phyloP scores from a whole-genome alignment of 805 yeast genomes.

The Metschnikowia noctiluminum region DNA sequence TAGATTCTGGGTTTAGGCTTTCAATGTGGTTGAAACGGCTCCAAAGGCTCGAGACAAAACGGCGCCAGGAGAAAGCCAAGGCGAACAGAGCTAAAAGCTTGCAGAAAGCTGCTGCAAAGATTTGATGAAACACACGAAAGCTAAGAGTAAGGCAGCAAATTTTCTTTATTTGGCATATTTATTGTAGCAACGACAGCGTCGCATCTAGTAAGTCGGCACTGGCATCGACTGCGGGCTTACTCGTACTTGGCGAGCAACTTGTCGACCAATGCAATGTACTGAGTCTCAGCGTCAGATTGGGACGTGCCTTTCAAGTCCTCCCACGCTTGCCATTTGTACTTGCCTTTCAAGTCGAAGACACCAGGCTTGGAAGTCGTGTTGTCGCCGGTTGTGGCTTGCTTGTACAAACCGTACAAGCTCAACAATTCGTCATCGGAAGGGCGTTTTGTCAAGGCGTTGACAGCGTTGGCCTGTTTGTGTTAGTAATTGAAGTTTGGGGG shows the following conservation, averaged over 20 bases:
- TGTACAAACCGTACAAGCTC: conserved; percentile 85
- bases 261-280: conserved; percentile 68
- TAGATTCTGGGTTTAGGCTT: conserved; percentile 33
- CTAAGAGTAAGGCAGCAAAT: background rate
- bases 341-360: conserved; percentile 86
- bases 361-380: conserved; percentile 86
- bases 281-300: conserved; percentile 85
- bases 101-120: background rate
- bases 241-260: conserved; percentile 51
- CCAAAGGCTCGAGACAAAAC: background rate
- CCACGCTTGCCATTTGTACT: conserved; percentile 99
- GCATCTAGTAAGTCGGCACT: background rate
- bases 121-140: background rate
- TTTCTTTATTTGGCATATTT: background rate
- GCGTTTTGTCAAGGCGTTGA: conserved; percentile 66
- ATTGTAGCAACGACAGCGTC: background rate
- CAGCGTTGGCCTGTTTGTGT: conserved; percentile 68
- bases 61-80: background rate
- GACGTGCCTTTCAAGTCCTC: conserved; percentile 78
- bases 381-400: conserved; percentile 97
- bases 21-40: conserved; percentile 6
- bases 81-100: background rate
- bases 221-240: conserved; percentile 5
- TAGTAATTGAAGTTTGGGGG: conserved; percentile 1
- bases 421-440: conserved; percentile 87